Base-by-base conservation (phyloP, 495 filamentous ascomycete species). In the Penicillium fimorum region DNA sequence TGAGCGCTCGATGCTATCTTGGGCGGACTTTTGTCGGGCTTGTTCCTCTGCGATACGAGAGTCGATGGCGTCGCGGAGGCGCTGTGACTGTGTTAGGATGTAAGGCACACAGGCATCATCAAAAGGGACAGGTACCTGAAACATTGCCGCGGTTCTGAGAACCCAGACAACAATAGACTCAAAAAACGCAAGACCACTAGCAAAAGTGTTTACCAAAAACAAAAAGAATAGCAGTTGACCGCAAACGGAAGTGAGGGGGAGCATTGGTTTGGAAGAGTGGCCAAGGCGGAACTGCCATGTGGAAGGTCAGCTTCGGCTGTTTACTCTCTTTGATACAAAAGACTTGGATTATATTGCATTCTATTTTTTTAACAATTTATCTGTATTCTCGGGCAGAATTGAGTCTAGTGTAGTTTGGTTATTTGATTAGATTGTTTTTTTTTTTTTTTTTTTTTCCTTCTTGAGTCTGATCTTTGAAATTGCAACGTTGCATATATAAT, bases 1-100 rank as follows among this genome's bases (percentile, higher is more conserved):
- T 50, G 79, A 79, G 50, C 74, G 76, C 30, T 73, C 75, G 32
- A 78, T 67, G 42, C 79, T 75, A 18, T 78, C 70, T 53, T 81
- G 74, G 13, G 75, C 66, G 43, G 85, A 71, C 62, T 79, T 80
- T 63, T 89, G 85, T 47, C 90, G 85, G 52, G 89, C 88, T 72
- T 94, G 90, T 78, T 96, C 91, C 75, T 96, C 89, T 60, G 90
- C 88, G 58, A 96, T 92, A 61, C 86, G 84, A 60, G 84, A 84
- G 67, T 96, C 90, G 64, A 96, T 89, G 49, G 88, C 88, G 58
- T 87, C 88, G 77, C 90, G 91, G 63, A 96, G 71, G 73, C 90
- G 87, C 90, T 96, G 68, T 41, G 59, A 38, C 29, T 10, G 11
- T 33, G 42, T 48, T 51, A 48, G 53, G 15, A 48, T 27, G 32